A percentile compares a stretch with the other conserved stretches of the same genome.
These are phyloP conservation scores for Russula sp. DNA, from an alignment of 768 basidiomycete species.

Conservation along the genomic window DNA sequence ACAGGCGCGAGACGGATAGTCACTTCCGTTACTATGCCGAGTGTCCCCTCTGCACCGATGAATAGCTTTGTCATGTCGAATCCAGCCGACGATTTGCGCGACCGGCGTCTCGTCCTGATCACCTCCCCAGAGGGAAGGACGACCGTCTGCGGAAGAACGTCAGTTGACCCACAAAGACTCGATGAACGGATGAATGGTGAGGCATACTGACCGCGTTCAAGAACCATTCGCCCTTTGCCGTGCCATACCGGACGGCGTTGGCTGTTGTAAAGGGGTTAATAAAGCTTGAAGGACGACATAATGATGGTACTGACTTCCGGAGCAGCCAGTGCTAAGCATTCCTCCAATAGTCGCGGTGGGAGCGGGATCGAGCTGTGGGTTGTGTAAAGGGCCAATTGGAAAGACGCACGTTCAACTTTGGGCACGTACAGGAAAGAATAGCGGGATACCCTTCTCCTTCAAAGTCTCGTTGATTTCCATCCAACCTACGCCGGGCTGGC, in stretches of 20 bases:
- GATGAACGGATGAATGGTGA: neutral
- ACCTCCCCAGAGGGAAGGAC: slow-evolving; percentile 86
- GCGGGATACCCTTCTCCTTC: slow-evolving; percentile 61
- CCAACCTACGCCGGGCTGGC: slow-evolving; percentile 70
- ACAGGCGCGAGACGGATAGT: slow-evolving; percentile 79
- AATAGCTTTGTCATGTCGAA: slow-evolving; percentile 83
- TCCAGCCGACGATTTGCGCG: slow-evolving; percentile 83
- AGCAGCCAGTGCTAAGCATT: slow-evolving; percentile 83
- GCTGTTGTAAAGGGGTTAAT: slow-evolving; percentile 35
- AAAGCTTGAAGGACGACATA: neutral
- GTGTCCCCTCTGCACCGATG: slow-evolving; percentile 75
- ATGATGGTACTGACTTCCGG: slow-evolving; percentile 52
- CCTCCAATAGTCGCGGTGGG: slow-evolving; percentile 81
- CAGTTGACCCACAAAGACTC: neutral
- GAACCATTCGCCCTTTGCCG: slow-evolving; percentile 88
- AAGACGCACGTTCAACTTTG: neutral
- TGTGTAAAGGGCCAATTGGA: neutral
- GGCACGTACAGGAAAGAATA: slow-evolving; percentile 73
- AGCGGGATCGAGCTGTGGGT: slow-evolving; percentile 59
- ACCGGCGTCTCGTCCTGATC: slow-evolving; percentile 77
- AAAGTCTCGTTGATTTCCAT: slow-evolving; percentile 66
- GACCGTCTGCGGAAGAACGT: slow-evolving; percentile 53
- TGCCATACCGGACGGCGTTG: slow-evolving; percentile 82
- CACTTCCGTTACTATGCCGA: slow-evolving; percentile 88
- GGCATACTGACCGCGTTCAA: slow-evolving; percentile 58